Conservation (phyloP, 345 rosid species). For the Brassica cretica region DNA sequence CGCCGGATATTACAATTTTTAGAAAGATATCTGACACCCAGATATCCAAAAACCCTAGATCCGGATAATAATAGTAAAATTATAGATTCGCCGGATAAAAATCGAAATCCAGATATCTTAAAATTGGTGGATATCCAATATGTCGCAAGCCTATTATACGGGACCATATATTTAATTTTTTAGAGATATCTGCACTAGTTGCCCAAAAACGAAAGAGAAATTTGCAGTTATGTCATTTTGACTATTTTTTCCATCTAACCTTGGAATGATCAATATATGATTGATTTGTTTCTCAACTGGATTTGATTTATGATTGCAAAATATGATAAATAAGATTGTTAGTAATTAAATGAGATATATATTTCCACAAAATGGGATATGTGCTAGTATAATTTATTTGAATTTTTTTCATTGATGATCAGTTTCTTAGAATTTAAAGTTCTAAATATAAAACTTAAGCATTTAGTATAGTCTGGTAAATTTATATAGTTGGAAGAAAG, state of each 20-base stretch:
- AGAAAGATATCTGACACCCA: too few species aligned
- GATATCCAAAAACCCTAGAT: too few species aligned
- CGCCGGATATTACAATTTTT: too few species aligned
- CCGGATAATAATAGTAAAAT: too few species aligned
- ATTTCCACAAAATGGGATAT: background rate
- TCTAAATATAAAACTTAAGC: background rate
- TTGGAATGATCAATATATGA: background rate
- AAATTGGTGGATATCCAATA: too few species aligned
- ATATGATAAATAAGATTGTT: background rate
- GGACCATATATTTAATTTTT: background rate
- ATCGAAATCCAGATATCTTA: too few species aligned
- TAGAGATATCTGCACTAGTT: background rate
- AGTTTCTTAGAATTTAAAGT: background rate
- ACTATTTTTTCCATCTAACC: slow-evolving; percentile 2
- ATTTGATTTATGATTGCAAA: background rate
- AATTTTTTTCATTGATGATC: background rate
- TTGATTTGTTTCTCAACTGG: background rate
- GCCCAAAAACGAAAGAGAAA: too few species aligned
- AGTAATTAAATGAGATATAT: background rate
- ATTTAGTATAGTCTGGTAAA: background rate
- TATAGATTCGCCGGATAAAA: too few species aligned
- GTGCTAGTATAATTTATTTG: background rate
- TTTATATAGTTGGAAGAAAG: background rate
- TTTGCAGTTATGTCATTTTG: slow-evolving; percentile 18
- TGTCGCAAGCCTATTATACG: background rate